phyloP scores from a whole-genome alignment of 352 stramenopile species.

The Phytophthora hibernalis region DNA sequence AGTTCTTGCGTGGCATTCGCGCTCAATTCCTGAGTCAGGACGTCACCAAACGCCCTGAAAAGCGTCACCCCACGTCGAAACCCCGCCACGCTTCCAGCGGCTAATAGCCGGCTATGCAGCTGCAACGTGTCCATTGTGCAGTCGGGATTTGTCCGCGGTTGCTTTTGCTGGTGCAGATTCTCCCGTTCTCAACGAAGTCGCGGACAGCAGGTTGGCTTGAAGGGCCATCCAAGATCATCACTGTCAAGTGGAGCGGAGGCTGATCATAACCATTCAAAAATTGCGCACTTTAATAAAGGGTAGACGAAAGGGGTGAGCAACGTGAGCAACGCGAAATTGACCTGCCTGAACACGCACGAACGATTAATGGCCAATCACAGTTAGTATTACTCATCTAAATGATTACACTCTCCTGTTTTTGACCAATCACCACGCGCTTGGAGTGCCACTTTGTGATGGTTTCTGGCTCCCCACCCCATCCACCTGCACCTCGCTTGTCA shows the following conservation, averaged over 20 bases:
- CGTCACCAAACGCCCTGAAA: neutral
- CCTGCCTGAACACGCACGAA: no score
- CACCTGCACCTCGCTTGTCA: slow-evolving; percentile 14
- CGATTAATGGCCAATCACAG: neutral
- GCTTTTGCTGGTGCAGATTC: neutral
- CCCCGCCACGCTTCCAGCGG: no score
- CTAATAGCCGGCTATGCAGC: no score
- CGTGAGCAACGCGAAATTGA: slow-evolving; percentile 1
- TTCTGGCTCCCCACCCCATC: neutral
- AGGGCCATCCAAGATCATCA: no score
- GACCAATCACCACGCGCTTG: slow-evolving; percentile 1
- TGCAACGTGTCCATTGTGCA: slow-evolving; percentile 4
- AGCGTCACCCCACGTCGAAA: neutral
- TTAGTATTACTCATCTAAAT: slow-evolving; percentile 1
- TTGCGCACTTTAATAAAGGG: no score
- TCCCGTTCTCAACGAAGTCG: neutral
- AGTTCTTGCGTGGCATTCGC: neutral
- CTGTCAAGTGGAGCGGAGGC: no score
- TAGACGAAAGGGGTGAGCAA: neutral
- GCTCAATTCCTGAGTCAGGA: neutral
- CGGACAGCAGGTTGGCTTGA: no score
- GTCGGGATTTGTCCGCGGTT: neutral
- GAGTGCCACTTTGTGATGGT: slow-evolving; percentile 6
- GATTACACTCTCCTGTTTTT: neutral
- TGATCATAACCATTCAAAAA: neutral